Conservation (phyloP, 164 flowering plant species). For the Berberis vulgaris region DNA sequence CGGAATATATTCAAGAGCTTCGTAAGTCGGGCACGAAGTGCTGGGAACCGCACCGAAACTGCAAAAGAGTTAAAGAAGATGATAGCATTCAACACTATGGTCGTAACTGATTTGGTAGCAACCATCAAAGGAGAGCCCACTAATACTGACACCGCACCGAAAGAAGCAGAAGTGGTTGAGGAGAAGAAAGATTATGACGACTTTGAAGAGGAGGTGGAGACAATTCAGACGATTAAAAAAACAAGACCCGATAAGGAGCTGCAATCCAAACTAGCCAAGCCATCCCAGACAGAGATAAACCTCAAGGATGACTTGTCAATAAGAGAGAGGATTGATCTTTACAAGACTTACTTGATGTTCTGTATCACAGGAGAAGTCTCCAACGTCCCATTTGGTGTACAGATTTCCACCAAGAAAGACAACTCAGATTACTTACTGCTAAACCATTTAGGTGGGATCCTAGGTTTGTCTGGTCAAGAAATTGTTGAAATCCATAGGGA, state of each 20-base stretch:
- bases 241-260: constrained; percentile 47
- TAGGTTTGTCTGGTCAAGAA: constrained; percentile 62
- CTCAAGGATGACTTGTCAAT: constrained; percentile 78
- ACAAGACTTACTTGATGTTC: constrained; percentile 68
- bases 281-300: constrained; percentile 76
- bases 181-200: constrained; percentile 28
- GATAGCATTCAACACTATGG: constrained; percentile 76
- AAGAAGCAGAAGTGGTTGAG: constrained; percentile 31
- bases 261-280: constrained; percentile 42
- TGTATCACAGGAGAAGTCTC: constrained; percentile 75
- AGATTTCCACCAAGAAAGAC: constrained; percentile 60
- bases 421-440: constrained; percentile 60
- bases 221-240: constrained; percentile 60
- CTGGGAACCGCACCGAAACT: constrained; percentile 56
- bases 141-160: constrained; percentile 16
- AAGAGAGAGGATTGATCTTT: constrained; percentile 70
- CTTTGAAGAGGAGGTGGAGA: constrained; percentile 61
- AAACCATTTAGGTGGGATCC: constrained; percentile 70
- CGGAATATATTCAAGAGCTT: constrained; percentile 56
- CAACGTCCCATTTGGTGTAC: constrained; percentile 56
- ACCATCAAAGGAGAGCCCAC: constrained; percentile 87
- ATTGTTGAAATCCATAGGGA: constrained; percentile 64
- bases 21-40: constrained; percentile 53
- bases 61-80: constrained; percentile 84
- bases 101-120: constrained; percentile 71